Base-by-base conservation (phyloP, 2,329 filamentous ascomycete genomes). In the Fusarium sp. region DNA sequence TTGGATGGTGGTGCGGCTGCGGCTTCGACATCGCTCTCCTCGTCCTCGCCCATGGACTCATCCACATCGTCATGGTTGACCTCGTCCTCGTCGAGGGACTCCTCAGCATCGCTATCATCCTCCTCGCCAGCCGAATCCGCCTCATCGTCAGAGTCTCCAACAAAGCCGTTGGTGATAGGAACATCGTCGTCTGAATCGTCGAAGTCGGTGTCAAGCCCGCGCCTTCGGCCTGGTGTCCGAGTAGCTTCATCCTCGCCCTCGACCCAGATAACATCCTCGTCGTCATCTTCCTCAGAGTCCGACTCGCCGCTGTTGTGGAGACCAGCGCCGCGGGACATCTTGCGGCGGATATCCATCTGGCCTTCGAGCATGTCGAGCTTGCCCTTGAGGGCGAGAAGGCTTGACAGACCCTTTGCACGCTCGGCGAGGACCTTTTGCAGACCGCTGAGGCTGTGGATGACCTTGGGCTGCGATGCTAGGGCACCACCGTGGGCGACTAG, bases 361-460 rank as follows among this genome's bases (percentile, higher is more conserved):
- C 93, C 90, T 74, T 96, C 92, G 48, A 98, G 85, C 88, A 99
- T 93, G 76, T 98, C 95, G 32, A 99, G 85, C 80, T 97, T 97
- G 24, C 96, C 96, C 83, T 97, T 97, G 62, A 99, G 86, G 20
- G 94, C 88, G 35, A 99, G 83, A 45, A 99, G 83, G 68, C 92
- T 93, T 65, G 92, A 89, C 24, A 98, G 84, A 17, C 93, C 94
- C 67, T 90, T 90, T 33, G 94, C 91, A 41, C 96, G 89, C 80
- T 97, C 93, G 66, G 94, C 91, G 62, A 98, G 87, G 19, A 98
- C 95, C 75, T 92, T 91, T 78, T 95, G 92, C 55, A 99, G 84
- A 40, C 91, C 90, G 47, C 87, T 85, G 62, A 99, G 86, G 76
- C 90, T 90, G 75, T 90, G 89, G 71, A 96, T 86, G 37, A 97